Percentiles rank a stretch among this genome's conserved stretches.
Conservation (phyloP, 257 asterid species). For the Solanum sparsipilum region DNA sequence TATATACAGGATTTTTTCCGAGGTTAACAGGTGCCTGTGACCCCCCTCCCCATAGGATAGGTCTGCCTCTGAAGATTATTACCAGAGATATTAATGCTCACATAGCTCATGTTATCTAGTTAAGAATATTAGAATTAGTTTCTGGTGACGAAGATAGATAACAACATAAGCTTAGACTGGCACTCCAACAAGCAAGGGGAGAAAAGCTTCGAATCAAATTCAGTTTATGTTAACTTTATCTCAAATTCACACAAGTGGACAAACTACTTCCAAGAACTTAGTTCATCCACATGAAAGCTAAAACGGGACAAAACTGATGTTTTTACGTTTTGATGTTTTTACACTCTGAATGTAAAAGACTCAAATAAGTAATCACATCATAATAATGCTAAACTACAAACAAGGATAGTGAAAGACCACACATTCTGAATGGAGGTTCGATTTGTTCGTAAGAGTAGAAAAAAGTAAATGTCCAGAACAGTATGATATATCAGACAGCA, state of each 20-base stretch:
- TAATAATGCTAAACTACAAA: background rate
- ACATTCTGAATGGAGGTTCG: background rate
- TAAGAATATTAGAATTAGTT: background rate
- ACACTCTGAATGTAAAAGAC: background rate
- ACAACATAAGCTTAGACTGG: background rate
- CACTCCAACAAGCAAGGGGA: background rate
- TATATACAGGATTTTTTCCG: background rate
- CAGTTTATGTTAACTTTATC: background rate
- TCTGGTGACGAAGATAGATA: background rate
- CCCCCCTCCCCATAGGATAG: background rate
- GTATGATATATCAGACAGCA: background rate
- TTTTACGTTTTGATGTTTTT: background rate
- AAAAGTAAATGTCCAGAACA: background rate
- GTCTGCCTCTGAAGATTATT: background rate
- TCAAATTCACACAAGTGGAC: background rate
- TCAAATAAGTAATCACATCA: background rate
- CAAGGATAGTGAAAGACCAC: background rate
- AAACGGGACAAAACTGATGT: background rate
- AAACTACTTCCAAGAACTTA: background rate
- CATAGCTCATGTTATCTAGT: background rate
- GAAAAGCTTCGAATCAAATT: background rate
- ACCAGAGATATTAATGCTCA: background rate
- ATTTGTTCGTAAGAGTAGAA: background rate
- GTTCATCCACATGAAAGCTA: background rate
- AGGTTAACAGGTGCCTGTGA: background rate